Evolutionary conservation across 148 eudicot genomes (phyloP).

Genomic region (Pharnaceum exiguum): DNA sequence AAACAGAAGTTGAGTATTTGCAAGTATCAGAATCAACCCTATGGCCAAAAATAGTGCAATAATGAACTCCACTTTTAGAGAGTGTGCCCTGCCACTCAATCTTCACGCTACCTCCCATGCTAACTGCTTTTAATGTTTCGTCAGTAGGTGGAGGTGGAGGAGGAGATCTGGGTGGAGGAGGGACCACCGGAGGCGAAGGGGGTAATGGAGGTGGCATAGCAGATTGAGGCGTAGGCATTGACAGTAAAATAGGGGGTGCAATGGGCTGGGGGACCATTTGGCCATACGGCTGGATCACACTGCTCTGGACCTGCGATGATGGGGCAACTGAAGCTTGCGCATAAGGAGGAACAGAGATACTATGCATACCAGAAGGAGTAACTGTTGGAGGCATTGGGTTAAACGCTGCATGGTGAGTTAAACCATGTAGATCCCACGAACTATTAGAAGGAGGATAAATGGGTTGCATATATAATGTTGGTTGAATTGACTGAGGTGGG

Average conservation of each 20-base stretch:
- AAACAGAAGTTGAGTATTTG: slow-evolving; percentile 52
- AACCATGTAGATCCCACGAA: slow-evolving; percentile 65
- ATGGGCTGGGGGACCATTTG: slow-evolving; percentile 48
- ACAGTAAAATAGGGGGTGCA: slow-evolving; percentile 41
- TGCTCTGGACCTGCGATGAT: slow-evolving; percentile 57
- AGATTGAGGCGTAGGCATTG: slow-evolving; percentile 46
- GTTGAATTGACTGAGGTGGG: slow-evolving; percentile 53
- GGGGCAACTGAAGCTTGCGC: slow-evolving; percentile 77
- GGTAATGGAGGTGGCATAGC: slow-evolving; percentile 56
- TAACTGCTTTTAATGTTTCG: slow-evolving; percentile 30
- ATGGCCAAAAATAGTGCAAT: slow-evolving; percentile 60
- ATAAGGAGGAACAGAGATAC: slow-evolving; percentile 44
- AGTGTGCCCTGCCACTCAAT: slow-evolving; percentile 82
- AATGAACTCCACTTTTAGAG: slow-evolving; percentile 88
- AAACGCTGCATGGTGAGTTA: slow-evolving; percentile 42
- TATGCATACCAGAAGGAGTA: slow-evolving; percentile 40
- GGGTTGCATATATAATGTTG: slow-evolving; percentile 43
- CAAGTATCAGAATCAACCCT: slow-evolving; percentile 73
- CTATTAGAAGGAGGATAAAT: slow-evolving; percentile 54
- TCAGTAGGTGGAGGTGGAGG: slow-evolving; percentile 47
- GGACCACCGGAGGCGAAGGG: slow-evolving; percentile 47
- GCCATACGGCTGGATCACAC: slow-evolving; percentile 43
- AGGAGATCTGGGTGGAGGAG: slow-evolving; percentile 55
- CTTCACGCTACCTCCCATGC: slow-evolving; percentile 23
- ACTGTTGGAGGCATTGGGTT: slow-evolving; percentile 32